Conservation (phyloP, 2,329 filamentous ascomycete genomes). For the Phialocephala subalpina region DNA sequence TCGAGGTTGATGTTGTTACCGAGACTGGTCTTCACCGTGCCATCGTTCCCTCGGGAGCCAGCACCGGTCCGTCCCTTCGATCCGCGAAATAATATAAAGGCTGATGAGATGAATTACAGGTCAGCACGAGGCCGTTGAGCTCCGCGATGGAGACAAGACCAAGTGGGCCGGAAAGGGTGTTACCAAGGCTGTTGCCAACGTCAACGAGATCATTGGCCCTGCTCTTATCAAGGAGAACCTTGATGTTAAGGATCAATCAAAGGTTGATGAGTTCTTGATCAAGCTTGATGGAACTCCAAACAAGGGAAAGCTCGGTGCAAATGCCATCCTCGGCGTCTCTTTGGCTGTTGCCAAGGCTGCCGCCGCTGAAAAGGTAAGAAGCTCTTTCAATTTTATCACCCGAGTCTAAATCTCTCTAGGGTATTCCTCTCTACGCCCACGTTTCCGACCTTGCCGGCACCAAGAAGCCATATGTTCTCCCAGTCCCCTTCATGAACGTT, state of each 20-base stretch:
- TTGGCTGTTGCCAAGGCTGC: constrained; percentile 88
- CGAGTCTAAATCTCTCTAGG: constrained; percentile 49
- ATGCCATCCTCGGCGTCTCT: constrained; percentile 86
- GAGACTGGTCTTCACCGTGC: constrained; percentile 96
- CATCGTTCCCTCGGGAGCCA: constrained; percentile 96
- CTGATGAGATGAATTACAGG: constrained; percentile 56
- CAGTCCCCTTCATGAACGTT: constrained; percentile 94
- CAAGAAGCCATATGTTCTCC: constrained; percentile 91
- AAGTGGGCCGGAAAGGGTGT: constrained; percentile 92
- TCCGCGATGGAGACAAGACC: constrained; percentile 87
- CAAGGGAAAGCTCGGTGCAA: constrained; percentile 89
- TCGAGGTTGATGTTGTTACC: constrained; percentile 97
- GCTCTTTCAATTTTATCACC: constrained; percentile 11
- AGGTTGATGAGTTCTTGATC: constrained; percentile 85
- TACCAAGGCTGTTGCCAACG: constrained; percentile 84
- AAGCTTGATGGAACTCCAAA: constrained; percentile 84
- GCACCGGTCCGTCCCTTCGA: constrained; percentile 73
- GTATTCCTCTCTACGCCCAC: constrained; percentile 86
- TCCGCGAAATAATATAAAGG: constrained; percentile 29
- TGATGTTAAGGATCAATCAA: constrained; percentile 87
- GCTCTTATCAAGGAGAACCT: constrained; percentile 83
- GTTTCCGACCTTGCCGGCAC: constrained; percentile 87
- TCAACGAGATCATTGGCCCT: constrained; percentile 82
- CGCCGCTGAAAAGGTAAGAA: constrained; percentile 80
- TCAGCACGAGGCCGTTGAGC: constrained; percentile 90